Conservation (phyloP, 2,329 filamentous ascomycete species). For the Ophiostoma perfectum region DNA sequence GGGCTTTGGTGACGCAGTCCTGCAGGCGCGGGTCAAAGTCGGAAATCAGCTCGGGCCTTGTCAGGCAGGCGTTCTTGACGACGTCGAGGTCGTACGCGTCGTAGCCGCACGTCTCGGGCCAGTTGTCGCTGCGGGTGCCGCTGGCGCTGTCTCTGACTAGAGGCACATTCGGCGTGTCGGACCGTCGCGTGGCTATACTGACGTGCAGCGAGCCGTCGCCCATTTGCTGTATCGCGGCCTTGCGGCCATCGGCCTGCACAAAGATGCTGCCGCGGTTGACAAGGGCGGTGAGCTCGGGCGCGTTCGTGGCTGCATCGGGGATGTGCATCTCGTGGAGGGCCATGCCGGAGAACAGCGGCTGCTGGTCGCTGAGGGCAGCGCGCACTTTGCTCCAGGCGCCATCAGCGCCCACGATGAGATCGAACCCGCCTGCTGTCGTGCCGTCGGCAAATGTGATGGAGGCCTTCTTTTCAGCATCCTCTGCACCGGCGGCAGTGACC, state of each 20-base stretch:
- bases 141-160: background rate
- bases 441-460: background rate
- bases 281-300: constrained; percentile 40
- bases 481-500: constrained; percentile 29
- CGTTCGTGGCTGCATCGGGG: constrained; percentile 37
- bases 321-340: constrained; percentile 40
- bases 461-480: background rate
- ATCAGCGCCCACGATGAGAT: constrained; percentile 36
- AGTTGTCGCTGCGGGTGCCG: background rate
- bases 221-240: constrained; percentile 41
- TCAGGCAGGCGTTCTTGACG: constrained; percentile 29
- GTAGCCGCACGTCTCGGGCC: background rate
- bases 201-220: constrained; percentile 44
- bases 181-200: constrained; percentile 36
- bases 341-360: constrained; percentile 45
- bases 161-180: constrained; percentile 27
- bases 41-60: constrained; percentile 30
- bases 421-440: constrained; percentile 31
- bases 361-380: constrained; percentile 34
- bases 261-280: constrained; percentile 47
- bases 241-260: constrained; percentile 39
- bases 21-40: constrained; percentile 42
- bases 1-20: constrained; percentile 39
- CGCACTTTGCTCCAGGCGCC: constrained; percentile 38
- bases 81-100: background rate